Evolutionary conservation across 352 stramenopile genomes (phyloP), one percentile per base, ranked within the genome.

Genomic region (Phytophthora europaea): DNA sequence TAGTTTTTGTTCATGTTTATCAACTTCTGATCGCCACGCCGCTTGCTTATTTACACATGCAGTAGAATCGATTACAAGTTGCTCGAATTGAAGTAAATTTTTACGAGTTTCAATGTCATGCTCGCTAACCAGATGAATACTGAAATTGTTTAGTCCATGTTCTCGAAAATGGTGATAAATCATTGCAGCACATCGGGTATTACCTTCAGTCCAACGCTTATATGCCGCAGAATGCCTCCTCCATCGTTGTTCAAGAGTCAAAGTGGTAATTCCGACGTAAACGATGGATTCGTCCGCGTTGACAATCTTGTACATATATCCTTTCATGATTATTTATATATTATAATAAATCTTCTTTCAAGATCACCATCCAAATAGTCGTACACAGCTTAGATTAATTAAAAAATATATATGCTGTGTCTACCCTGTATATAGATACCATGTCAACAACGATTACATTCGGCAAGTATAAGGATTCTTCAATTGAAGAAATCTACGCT

Each of bases 21-120:
- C 33, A 50, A 61, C 45, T 60, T 64, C 66, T 7, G 66, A 52
- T 38, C 28, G 60, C 51, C 43, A 56, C 23, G 66, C 66, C 26
- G 45, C 6, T 6, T 51, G 23, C 18, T 51, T 48, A 61, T 65
- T 65, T 31, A 56, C 40, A 56, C 56, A 62, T 22, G 9, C 4
- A 1, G 38, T 56, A 45, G 13, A 10, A 23, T 53, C 56, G 31
- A 62, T 53, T n/a, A 63, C 23, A n/a, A 63, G 56, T 16, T 63
- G 56, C 7, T 62, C 38, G 26, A 62, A 62, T 16, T 62, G 16
- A 9, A 51, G 56, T 52, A 62, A 28, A n/a, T 4, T 48, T 23
- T 62, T 38, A 10, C 56, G 56, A 22, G 53, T 6, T 3, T 53
- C 56, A 38, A 62, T 40, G 18, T 62, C 56, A 8, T 62, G 56